These are phyloP conservation scores for Xerocomus amazonicus DNA, from an alignment of 1,284 basidiomycete species.

Conservation along the genomic window DNA sequence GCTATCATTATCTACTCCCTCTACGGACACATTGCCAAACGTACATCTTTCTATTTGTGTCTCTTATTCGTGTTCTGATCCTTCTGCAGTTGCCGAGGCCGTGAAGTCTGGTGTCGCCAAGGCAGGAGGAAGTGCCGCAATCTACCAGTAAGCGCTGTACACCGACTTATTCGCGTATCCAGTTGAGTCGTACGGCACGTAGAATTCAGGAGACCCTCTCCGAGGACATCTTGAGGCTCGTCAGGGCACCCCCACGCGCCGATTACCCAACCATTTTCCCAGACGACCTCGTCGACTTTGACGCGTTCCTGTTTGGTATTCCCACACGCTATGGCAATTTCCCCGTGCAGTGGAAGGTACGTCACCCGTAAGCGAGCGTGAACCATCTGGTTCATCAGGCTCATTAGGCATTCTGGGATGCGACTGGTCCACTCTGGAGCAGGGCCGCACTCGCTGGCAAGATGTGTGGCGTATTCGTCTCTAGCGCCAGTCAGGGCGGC, in stretches of 20 bases:
- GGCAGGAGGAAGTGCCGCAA: constrained; percentile 69
- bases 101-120: constrained; percentile 69
- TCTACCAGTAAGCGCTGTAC: constrained; percentile 60
- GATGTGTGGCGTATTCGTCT: constrained; percentile 72
- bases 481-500: constrained; percentile 62
- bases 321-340: constrained; percentile 77
- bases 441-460: constrained; percentile 74
- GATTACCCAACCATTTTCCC: constrained; percentile 72
- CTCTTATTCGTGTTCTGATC: neutral
- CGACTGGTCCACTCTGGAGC: constrained; percentile 77
- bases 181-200: neutral
- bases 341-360: constrained; percentile 68
- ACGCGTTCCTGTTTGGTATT: constrained; percentile 71
- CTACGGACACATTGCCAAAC: constrained; percentile 74
- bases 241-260: constrained; percentile 74
- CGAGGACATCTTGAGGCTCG: constrained; percentile 69
- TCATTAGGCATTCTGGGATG: constrained; percentile 72
- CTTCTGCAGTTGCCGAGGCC: constrained; percentile 66
- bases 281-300: constrained; percentile 60
- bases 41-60: constrained; percentile 40
- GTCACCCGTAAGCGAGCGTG: neutral
- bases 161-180: neutral
- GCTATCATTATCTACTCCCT: constrained; percentile 82
- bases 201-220: constrained; percentile 84
- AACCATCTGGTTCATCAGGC: neutral